phyloP scores from a whole-genome alignment of 306 rosid genomes.

The Vicia faba region DNA sequence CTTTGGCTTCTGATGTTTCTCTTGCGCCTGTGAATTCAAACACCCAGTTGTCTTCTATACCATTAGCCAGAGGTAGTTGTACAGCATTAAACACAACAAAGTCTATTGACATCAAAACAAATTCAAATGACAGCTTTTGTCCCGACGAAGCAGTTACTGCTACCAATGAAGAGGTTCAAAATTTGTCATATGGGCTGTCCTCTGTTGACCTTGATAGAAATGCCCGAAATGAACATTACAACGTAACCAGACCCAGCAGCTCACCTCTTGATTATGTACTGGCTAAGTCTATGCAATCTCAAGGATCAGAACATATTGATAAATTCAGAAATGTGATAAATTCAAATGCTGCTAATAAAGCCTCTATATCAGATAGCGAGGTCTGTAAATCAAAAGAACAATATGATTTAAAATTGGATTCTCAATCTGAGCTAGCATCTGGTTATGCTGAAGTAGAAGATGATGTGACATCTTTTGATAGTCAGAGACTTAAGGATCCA shows the following conservation, averaged over 20 bases:
- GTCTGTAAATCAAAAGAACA: conserved; percentile 47
- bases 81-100: conserved; percentile 38
- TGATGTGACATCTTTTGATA: conserved; percentile 68
- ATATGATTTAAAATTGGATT: conserved; percentile 51
- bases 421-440: conserved; percentile 40
- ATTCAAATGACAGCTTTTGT: conserved; percentile 34
- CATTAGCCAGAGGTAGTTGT: conserved; percentile 39
- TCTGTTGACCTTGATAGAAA: conserved; percentile 49
- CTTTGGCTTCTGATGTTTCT: conserved; percentile 46
- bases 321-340: conserved; percentile 43
- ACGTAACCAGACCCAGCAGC: conserved; percentile 43
- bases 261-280: conserved; percentile 45
- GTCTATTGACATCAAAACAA: conserved; percentile 33
- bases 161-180: conserved; percentile 50
- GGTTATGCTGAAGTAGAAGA: conserved; percentile 65
- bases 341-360: conserved; percentile 42
- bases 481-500: conserved; percentile 81
- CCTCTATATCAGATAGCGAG: conserved; percentile 37
- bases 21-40: conserved; percentile 42
- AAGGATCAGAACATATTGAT: conserved; percentile 43
- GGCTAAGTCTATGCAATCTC: conserved; percentile 42
- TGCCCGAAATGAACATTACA: conserved; percentile 42
- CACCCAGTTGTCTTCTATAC: conserved; percentile 48
- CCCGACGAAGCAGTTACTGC: conserved; percentile 44
- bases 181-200: conserved; percentile 55